Conservation (phyloP, 2,329 filamentous ascomycete species). For the Arthrobotrys megalospora region DNA sequence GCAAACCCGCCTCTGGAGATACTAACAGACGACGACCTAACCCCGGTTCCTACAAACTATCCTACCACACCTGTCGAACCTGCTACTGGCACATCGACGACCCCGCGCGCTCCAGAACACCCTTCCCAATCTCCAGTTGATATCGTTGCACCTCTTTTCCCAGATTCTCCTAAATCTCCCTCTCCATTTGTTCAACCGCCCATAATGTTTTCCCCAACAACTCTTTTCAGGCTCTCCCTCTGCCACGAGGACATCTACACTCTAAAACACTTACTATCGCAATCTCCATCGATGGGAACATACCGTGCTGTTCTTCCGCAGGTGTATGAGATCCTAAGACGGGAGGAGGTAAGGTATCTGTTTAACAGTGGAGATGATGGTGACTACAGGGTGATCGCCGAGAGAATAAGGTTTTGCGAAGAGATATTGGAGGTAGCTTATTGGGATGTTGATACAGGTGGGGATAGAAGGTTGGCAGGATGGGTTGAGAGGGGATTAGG, state of each 20-base stretch:
- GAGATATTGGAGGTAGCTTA: constrained; percentile 53
- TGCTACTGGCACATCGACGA: background rate
- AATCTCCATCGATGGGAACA: constrained; percentile 20
- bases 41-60: background rate
- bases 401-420: constrained; percentile 44
- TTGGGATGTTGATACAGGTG: constrained; percentile 55
- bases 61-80: constrained; percentile 9
- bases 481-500: constrained; percentile 55
- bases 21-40: constrained; percentile 10
- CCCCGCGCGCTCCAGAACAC: background rate
- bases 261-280: constrained; percentile 16
- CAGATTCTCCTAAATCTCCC: constrained; percentile 4
- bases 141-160: background rate
- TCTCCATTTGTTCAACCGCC: constrained; percentile 10
- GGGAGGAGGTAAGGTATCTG: constrained; percentile 41
- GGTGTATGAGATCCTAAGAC: constrained; percentile 31
- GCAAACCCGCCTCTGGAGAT: background rate
- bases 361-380: constrained; percentile 31
- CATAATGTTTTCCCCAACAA: constrained; percentile 45
- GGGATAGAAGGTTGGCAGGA: constrained; percentile 40
- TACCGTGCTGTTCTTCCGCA: constrained; percentile 36
- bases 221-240: constrained; percentile 36
- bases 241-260: constrained; percentile 35
- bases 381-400: constrained; percentile 11
- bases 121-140: constrained; percentile 1